Conservation (phyloP, 306 rosid genomes). For the Glycine soja region DNA sequence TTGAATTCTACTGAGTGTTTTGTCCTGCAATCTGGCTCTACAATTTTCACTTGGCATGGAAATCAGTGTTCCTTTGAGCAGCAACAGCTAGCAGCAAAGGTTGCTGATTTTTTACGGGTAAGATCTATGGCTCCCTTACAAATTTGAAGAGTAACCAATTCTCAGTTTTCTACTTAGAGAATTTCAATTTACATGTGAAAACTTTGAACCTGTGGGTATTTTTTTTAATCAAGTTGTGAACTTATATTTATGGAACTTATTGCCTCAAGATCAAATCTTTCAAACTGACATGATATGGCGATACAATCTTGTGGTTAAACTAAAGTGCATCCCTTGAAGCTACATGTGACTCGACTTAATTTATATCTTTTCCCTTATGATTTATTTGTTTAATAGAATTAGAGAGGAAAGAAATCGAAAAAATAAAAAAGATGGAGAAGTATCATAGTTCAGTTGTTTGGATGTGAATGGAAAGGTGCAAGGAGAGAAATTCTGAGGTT, state of each 20-base stretch:
- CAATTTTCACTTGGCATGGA: conserved; percentile 87
- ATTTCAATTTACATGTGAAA: conserved; percentile 15
- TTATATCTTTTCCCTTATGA: background rate
- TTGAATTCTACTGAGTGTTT: conserved; percentile 83
- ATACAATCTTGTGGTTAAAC: background rate
- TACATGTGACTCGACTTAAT: background rate
- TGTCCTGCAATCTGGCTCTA: conserved; percentile 85
- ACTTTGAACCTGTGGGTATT: background rate
- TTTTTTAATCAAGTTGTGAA: background rate
- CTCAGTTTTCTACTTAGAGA: conserved; percentile 3
- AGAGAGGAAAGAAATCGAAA: background rate
- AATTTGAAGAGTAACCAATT: conserved; percentile 23
- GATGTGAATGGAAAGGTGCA: background rate
- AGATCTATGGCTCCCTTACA: conserved; percentile 26
- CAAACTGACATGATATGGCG: conserved; percentile 21
- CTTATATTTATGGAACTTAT: background rate
- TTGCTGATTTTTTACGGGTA: conserved; percentile 90
- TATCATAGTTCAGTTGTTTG: background rate
- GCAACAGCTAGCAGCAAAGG: conserved; percentile 88
- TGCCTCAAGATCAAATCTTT: conserved; percentile 32
- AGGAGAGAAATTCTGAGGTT: background rate
- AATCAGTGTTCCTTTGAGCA: conserved; percentile 81
- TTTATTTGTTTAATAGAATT: background rate
- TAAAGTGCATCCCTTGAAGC: conserved; percentile 6
- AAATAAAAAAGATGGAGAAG: background rate